A percentile compares a stretch with the other conserved stretches of the same genome.
phyloP scores from a whole-genome alignment of 345 rosid genomes.

The Bruguiera sexangula region DNA sequence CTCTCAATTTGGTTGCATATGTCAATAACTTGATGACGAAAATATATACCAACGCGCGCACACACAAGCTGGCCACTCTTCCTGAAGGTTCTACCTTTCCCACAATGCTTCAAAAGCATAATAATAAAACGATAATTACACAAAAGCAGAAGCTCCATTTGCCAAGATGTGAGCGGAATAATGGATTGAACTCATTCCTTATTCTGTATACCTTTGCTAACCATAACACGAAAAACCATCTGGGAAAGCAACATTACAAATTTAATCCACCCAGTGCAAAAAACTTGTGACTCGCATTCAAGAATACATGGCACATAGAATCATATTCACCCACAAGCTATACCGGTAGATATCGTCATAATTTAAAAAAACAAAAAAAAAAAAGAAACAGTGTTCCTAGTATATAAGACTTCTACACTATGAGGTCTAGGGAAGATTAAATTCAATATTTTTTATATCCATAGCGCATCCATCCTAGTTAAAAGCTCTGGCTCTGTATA shows the following conservation, averaged over 20 bases:
- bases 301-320: slow-evolving; percentile 12
- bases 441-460: no score
- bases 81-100: not conserved
- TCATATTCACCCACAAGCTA: not conserved
- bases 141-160: not conserved
- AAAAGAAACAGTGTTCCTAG: no score
- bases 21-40: not conserved
- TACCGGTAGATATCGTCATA: no score
- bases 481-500: no score
- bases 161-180: slow-evolving; percentile 20
- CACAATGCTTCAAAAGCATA: no score
- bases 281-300: not conserved
- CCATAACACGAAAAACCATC: not conserved
- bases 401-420: no score
- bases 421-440: no score
- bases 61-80: not conserved
- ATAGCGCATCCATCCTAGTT: no score
- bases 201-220: slow-evolving; percentile 7
- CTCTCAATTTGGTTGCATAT: not conserved
- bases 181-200: slow-evolving; percentile 24
- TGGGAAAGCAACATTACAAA: slow-evolving; percentile 17
- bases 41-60: not conserved
- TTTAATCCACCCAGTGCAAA: slow-evolving; percentile 3
- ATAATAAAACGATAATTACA: not conserved
- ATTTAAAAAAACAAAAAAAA: no score